phyloP scores from a whole-genome alignment of 2,329 filamentous ascomycete species.

The Fusarium zealandicum region DNA sequence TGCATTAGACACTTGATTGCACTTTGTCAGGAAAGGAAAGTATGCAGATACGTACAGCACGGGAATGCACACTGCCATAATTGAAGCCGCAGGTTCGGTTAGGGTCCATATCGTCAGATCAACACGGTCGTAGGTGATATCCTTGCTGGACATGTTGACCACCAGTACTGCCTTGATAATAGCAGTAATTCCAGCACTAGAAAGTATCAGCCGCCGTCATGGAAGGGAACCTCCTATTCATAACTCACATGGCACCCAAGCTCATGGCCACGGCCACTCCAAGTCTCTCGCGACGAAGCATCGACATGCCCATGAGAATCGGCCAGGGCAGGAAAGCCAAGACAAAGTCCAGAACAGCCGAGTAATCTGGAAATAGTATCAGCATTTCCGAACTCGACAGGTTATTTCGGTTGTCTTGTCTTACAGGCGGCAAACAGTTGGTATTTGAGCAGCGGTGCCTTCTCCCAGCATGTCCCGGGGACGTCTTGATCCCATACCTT shows the following conservation, averaged over 20 bases:
- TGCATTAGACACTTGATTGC: conserved; percentile 10
- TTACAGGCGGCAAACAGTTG: conserved; percentile 46
- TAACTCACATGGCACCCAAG: conserved; percentile 44
- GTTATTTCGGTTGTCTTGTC: neutral
- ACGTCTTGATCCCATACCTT: conserved; percentile 40
- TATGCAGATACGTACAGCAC: conserved; percentile 40
- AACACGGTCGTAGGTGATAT: conserved; percentile 46
- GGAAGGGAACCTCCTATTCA: too few species aligned
- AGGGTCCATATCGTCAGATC: conserved; percentile 49
- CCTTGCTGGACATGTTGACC: conserved; percentile 43
- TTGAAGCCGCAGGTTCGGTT: conserved; percentile 46
- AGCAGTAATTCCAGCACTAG: conserved; percentile 44
- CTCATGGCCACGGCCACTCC: conserved; percentile 49
- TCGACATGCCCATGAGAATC: conserved; percentile 44
- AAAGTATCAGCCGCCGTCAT: too few species aligned
- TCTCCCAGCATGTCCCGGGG: conserved; percentile 44
- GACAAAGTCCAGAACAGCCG: conserved; percentile 45
- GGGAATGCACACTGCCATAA: conserved; percentile 48
- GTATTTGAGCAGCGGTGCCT: conserved; percentile 35
- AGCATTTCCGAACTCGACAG: neutral
- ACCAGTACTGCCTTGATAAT: conserved; percentile 48
- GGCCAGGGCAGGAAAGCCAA: conserved; percentile 46
- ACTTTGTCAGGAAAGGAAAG: accelerated
- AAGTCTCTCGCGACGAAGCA: conserved; percentile 45
- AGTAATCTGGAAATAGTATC: conserved; percentile 41